A percentile compares a stretch with the other conserved stretches of the same genome.
Evolutionary conservation across 331 rosid species (phyloP).

Genomic region (Pyrus hybrid): DNA sequence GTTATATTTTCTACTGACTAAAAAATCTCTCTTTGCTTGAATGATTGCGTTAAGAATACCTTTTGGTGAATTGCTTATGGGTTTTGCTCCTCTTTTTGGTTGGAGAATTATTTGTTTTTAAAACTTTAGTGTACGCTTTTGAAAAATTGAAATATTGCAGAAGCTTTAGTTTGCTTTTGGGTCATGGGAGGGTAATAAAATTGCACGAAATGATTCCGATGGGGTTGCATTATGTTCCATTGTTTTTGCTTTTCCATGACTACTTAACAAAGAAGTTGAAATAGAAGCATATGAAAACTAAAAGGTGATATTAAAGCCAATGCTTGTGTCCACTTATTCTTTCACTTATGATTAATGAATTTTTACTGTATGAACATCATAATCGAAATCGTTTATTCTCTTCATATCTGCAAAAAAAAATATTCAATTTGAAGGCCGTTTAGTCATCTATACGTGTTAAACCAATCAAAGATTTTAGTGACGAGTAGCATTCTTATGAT

Average conservation of each 20-base stretch:
- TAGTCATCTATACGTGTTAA: too few species aligned
- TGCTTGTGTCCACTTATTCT: too few species aligned
- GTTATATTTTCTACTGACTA: accelerated
- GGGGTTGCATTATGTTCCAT: constrained; percentile 7
- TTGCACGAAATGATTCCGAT: constrained; percentile 1
- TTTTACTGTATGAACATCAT: too few species aligned
- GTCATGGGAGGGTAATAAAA: not conserved
- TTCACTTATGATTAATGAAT: too few species aligned
- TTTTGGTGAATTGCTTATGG: constrained; percentile 41
- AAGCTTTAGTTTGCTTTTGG: constrained; percentile 33
- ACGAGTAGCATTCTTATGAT: too few species aligned
- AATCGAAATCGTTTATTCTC: accelerated
- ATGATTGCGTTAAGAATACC: constrained; percentile 23
- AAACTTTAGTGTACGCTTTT: constrained; percentile 14
- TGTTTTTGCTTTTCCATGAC: not conserved
- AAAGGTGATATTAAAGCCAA: too few species aligned
- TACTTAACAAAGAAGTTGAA: not conserved
- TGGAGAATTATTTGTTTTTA: constrained; percentile 16
- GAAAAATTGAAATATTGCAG: constrained; percentile 7
- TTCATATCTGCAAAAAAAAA: too few species aligned
- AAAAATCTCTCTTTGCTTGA: too few species aligned
- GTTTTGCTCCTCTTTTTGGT: constrained; percentile 36
- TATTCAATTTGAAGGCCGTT: too few species aligned
- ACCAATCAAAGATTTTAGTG: too few species aligned
- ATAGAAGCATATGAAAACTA: too few species aligned